phyloP scores from a whole-genome alignment of 2,329 filamentous ascomycete species.

The Neofusicoccum kwambonambiense region DNA sequence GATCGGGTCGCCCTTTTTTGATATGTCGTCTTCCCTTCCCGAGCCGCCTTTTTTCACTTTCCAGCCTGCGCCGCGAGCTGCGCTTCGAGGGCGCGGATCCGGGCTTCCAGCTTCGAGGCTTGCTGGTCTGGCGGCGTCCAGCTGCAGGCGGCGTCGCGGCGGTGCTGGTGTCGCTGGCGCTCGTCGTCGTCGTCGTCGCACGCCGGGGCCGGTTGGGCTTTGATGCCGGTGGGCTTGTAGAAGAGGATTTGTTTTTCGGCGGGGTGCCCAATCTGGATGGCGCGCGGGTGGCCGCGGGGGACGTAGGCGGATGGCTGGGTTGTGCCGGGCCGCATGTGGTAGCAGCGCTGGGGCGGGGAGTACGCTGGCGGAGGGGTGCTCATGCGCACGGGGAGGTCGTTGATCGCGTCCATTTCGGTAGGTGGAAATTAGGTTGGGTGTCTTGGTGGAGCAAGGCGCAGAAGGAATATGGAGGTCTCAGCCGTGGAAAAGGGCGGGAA shows the following conservation, averaged over 20 bases:
- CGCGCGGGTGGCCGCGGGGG: not conserved
- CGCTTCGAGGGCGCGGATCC: not conserved
- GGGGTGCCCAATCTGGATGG: not conserved
- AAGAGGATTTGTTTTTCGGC: not conserved
- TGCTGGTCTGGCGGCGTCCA: not conserved
- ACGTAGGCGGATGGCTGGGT: slow-evolving; percentile 4
- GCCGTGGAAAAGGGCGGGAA: too few species aligned
- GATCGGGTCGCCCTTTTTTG: too few species aligned
- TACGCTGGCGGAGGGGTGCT: not conserved
- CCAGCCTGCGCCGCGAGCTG: not conserved
- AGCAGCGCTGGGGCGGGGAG: slow-evolving; percentile 1
- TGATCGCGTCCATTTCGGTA: not conserved
- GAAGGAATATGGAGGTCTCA: too few species aligned
- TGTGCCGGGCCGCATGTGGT: not conserved
- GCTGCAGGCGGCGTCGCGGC: too few species aligned
- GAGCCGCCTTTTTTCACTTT: not conserved
- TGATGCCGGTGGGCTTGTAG: not conserved
- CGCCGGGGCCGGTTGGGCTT: too few species aligned
- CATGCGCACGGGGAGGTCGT: not conserved
- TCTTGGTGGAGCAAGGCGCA: too few species aligned
- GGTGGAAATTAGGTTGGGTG: not conserved
- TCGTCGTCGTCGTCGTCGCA: too few species aligned
- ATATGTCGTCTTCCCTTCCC: too few species aligned
- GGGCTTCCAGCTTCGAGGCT: not conserved
- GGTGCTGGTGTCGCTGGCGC: too few species aligned